Evolutionary conservation across 2,329 filamentous ascomycete genomes (phyloP).

Genomic region (Paraphoma chrysanthemicola): DNA sequence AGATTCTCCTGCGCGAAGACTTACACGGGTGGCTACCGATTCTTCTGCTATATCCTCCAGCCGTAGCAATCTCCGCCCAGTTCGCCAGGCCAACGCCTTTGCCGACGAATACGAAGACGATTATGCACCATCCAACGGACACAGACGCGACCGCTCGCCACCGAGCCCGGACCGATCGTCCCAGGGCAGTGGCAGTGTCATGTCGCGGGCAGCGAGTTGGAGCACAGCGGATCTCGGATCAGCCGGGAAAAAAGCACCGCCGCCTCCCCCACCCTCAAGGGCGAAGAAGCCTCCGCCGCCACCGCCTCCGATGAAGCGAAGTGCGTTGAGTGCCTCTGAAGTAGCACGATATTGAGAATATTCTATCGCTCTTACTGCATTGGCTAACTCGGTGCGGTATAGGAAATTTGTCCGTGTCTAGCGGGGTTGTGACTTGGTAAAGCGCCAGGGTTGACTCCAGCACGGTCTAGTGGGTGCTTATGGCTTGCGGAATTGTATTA

Average conservation of each 20-base stretch:
- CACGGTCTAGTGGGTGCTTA: constrained; percentile 23
- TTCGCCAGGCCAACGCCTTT: constrained; percentile 43
- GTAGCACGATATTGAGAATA: constrained; percentile 43
- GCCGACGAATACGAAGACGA: constrained; percentile 48
- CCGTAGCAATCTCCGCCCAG: constrained; percentile 56
- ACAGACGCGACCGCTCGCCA: constrained; percentile 55
- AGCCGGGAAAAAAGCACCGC: constrained; percentile 57
- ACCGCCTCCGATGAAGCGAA: constrained; percentile 69
- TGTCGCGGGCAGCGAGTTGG: constrained; percentile 61
- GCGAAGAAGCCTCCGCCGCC: constrained; percentile 71
- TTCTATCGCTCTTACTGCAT: constrained; percentile 7
- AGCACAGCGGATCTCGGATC: constrained; percentile 43
- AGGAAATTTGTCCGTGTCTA: constrained; percentile 23
- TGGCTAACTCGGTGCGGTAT: constrained; percentile 20
- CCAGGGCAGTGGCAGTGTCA: constrained; percentile 53
- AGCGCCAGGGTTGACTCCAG: constrained; percentile 24
- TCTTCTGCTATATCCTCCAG: constrained; percentile 57
- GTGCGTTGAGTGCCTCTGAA: constrained; percentile 53
- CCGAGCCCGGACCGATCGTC: constrained; percentile 58
- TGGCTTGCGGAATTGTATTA: background rate
- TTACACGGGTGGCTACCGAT: constrained; percentile 63
- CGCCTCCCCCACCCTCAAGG: constrained; percentile 67
- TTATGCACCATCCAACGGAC: constrained; percentile 30
- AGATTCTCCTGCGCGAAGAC: constrained; percentile 56
- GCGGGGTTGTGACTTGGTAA: constrained; percentile 22